Conservation (phyloP, 2,329 filamentous ascomycete species). For the Diplodia sapinea region DNA sequence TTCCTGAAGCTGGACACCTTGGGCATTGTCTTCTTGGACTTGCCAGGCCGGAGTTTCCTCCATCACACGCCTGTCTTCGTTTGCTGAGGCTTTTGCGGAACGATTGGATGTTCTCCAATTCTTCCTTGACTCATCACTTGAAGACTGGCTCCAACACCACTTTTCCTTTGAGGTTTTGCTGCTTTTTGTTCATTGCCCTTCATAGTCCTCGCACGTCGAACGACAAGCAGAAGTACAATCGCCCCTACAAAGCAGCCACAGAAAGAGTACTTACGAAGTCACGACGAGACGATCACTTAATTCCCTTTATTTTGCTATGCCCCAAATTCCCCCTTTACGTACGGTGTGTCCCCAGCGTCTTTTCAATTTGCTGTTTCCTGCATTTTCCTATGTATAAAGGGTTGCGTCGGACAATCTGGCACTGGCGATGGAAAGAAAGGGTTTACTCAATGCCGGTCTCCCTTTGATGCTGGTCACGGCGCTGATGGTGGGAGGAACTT, state of each 20-base stretch:
- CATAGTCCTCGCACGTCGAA: constrained; percentile 10
- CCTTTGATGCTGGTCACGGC: constrained; percentile 11
- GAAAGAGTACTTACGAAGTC: constrained; percentile 25
- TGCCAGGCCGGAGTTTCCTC: not conserved
- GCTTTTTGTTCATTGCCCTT: constrained; percentile 5
- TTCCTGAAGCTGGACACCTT: constrained; percentile 18
- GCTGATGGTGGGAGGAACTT: constrained; percentile 10
- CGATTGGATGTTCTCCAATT: constrained; percentile 11
- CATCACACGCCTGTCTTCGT: not conserved
- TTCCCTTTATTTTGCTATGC: not conserved
- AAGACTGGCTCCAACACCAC: not conserved
- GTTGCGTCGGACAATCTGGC: constrained; percentile 9
- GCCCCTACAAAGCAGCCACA: constrained; percentile 14
- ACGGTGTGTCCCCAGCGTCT: not conserved
- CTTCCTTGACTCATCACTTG: not conserved
- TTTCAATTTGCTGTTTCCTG: constrained; percentile 13
- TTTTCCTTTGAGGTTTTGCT: constrained; percentile 3
- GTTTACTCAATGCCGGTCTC: constrained; percentile 6
- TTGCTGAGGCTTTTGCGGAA: not conserved
- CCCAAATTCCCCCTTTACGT: constrained; percentile 5
- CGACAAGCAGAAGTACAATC: constrained; percentile 24
- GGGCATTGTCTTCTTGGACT: constrained; percentile 17
- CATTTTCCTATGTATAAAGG: constrained; percentile 15
- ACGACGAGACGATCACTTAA: constrained; percentile 26
- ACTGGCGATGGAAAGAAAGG: constrained; percentile 21